Percentiles rank a stretch among this genome's conserved stretches.
phyloP scores from a whole-genome alignment of 108 stramenopile species.

The Fragilariopsis cylindrus region DNA sequence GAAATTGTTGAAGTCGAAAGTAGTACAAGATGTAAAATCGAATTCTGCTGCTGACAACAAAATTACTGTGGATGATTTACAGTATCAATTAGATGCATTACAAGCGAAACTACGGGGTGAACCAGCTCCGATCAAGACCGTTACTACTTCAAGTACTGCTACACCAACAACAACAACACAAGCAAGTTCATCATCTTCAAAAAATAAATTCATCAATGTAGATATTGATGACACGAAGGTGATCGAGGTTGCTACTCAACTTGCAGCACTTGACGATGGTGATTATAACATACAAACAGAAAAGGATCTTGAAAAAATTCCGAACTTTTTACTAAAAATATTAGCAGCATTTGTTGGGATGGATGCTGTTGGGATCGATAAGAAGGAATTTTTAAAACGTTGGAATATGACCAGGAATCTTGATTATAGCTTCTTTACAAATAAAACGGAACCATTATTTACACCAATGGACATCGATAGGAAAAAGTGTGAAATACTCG shows the following conservation, averaged over 20 bases:
- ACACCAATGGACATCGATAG: background rate
- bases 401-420: background rate
- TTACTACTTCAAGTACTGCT: background rate
- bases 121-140: conserved; percentile 7
- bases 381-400: background rate
- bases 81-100: conserved; percentile 49
- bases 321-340: conserved; percentile 1
- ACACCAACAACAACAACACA: conserved; percentile 11
- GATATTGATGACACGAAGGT: conserved; percentile 10
- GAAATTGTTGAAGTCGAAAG: conserved; percentile 31
- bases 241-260: background rate
- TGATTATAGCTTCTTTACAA: conserved; percentile 9
- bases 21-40: background rate
- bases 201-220: background rate
- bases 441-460: background rate
- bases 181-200: background rate
- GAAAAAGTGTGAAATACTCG: conserved; percentile 13
- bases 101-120: conserved; percentile 39
- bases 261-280: background rate
- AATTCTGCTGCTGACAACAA: conserved; percentile 16
- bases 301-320: background rate
- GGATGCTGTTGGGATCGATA: background rate
- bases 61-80: conserved; percentile 34
- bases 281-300: background rate
- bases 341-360: conserved; percentile 11